Evolutionary conservation across 768 basidiomycete genomes (phyloP).

Genomic region (Astraeus odoratus): DNA sequence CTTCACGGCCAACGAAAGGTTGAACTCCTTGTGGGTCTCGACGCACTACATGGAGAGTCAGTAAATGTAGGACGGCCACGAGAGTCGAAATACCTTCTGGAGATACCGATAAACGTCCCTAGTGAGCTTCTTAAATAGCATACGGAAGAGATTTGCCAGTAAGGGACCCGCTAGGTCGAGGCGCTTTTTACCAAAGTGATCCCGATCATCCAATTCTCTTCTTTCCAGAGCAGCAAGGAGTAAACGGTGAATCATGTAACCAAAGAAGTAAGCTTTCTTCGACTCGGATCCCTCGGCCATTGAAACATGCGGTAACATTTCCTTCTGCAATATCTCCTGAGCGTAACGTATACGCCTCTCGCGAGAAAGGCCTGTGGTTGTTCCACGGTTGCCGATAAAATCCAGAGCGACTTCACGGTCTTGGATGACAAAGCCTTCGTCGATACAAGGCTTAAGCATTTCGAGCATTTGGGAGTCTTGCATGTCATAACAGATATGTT

Average conservation of each 20-base stretch:
- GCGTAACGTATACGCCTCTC: conserved; percentile 95
- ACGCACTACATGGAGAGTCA: conserved; percentile 61
- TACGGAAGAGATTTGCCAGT: conserved; percentile 94
- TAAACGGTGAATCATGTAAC: conserved; percentile 98
- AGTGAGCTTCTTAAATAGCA: conserved; percentile 94
- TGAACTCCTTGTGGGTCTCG: conserved; percentile 93
- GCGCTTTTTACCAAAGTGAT: conserved; percentile 98
- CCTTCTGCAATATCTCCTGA: conserved; percentile 96
- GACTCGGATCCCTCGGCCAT: conserved; percentile 94
- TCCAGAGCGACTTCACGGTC: conserved; percentile 95
- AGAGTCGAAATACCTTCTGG: conserved; percentile 65
- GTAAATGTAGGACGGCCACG: not conserved
- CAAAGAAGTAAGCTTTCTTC: conserved; percentile 99
- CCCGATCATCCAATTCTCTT: conserved; percentile 95
- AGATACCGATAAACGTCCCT: conserved; percentile 96
- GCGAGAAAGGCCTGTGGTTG: conserved; percentile 83
- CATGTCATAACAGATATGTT: conserved; percentile 98
- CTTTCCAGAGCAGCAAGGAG: conserved; percentile 90
- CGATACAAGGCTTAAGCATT: conserved; percentile 97
- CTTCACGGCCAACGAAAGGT: conserved; percentile 85
- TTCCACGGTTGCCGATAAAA: conserved; percentile 97
- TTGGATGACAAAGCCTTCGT: conserved; percentile 97
- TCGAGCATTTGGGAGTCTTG: conserved; percentile 95
- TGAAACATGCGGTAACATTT: conserved; percentile 96
- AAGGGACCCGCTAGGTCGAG: conserved; percentile 94